phyloP scores from a whole-genome alignment of 768 basidiomycete genomes.

The Lenzites betulinus region DNA sequence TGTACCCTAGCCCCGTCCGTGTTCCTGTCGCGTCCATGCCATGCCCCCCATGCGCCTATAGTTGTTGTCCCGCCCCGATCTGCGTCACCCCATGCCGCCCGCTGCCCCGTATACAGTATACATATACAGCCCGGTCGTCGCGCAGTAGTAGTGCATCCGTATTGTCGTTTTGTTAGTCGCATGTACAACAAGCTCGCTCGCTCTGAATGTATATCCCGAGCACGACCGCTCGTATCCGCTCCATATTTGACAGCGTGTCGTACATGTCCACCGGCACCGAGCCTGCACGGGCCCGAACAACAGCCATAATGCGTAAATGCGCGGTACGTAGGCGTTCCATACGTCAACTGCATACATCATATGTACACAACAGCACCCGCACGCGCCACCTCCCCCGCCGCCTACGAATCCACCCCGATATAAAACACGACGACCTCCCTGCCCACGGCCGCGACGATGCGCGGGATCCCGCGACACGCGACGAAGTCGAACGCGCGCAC shows the following conservation, averaged over 20 bases:
- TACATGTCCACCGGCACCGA: too few relatives aligned
- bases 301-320: too few relatives aligned
- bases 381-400: background rate
- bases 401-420: slow-evolving; percentile 57
- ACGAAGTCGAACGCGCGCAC: slow-evolving; percentile 81
- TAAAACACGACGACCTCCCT: slow-evolving; percentile 58
- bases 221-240: background rate
- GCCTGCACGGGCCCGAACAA: too few relatives aligned
- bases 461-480: slow-evolving; percentile 56
- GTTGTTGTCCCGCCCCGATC: background rate
- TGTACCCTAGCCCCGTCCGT: slow-evolving; percentile 6
- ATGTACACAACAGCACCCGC: background rate
- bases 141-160: background rate
- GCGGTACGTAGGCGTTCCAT: too few relatives aligned
- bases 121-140: background rate
- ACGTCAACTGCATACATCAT: background rate
- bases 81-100: background rate
- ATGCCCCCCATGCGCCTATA: background rate
- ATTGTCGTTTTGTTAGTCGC: background rate
- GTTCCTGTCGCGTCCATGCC: background rate
- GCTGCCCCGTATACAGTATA: background rate
- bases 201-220: background rate
- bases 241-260: too few relatives aligned
- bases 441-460: slow-evolving; percentile 70
- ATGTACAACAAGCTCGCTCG: slow-evolving; percentile 1